A percentile compares a stretch with the other conserved stretches of the same genome.
These are phyloP conservation scores for Ogataea philodendri DNA, from an alignment of 805 yeast species.

Conservation along the genomic window DNA sequence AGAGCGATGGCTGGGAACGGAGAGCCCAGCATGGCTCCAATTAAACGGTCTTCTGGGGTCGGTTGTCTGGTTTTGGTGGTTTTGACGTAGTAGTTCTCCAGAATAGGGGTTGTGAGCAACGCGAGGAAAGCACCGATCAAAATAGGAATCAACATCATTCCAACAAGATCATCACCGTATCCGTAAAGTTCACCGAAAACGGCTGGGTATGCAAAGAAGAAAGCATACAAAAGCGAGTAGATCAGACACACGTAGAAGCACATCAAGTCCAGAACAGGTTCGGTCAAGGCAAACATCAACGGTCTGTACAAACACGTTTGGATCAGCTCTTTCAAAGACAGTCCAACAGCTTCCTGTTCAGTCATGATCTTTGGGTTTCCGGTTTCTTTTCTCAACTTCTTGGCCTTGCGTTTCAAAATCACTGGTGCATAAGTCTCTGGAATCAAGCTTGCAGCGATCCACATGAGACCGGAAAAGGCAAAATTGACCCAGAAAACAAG, in stretches of 20 bases:
- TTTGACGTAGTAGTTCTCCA: conserved; percentile 61
- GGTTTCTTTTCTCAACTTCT: conserved; percentile 66
- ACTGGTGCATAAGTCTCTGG: conserved; percentile 95
- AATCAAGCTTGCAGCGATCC: conserved; percentile 59
- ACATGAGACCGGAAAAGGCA: conserved; percentile 87
- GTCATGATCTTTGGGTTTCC: conserved; percentile 86
- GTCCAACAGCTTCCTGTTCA: conserved; percentile 83
- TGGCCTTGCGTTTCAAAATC: conserved; percentile 65
- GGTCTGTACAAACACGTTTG: conserved; percentile 78
- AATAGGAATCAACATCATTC: conserved; percentile 87
- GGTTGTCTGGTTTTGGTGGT: conserved; percentile 55
- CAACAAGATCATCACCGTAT: conserved; percentile 73
- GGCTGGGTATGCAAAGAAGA: conserved; percentile 93
- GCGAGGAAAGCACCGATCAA: conserved; percentile 82
- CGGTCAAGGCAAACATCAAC: conserved; percentile 68
- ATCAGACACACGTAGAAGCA: conserved; percentile 85
- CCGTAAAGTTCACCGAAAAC: conserved; percentile 77
- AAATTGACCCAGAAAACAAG: conserved; percentile 86
- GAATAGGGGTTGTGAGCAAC: conserved; percentile 65
- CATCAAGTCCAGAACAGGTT: conserved; percentile 81
- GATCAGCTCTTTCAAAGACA: conserved; percentile 65
- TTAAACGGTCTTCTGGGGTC: conserved; percentile 74
- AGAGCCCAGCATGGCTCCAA: conserved; percentile 81
- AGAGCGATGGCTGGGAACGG: conserved; percentile 80
- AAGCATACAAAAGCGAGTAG: conserved; percentile 87